A percentile compares a stretch with the other conserved stretches of the same genome.
Evolutionary conservation across 345 rosid genomes (phyloP).

Genomic region (Firmiana major): DNA sequence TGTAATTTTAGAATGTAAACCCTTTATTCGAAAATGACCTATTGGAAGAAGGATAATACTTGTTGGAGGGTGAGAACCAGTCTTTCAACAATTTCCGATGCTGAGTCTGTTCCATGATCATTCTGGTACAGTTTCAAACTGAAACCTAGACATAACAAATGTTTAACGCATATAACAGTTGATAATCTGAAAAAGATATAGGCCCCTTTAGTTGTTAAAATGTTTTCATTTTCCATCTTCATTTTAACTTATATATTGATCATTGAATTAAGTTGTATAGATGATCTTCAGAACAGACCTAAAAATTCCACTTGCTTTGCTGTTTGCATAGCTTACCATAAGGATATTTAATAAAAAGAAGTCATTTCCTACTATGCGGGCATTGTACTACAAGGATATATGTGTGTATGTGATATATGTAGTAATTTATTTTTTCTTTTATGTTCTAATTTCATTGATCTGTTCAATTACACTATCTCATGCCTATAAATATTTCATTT

Average conservation of each 20-base stretch:
- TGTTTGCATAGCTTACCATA: neutral
- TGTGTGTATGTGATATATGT: neutral
- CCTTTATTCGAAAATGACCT: neutral
- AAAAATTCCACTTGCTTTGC: neutral
- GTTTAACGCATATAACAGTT: neutral
- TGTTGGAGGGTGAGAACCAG: neutral
- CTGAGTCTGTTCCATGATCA: neutral
- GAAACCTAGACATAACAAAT: neutral
- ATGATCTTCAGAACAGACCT: neutral
- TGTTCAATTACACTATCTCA: neutral
- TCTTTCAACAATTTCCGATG: neutral
- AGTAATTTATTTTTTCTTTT: neutral
- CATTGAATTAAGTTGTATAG: neutral
- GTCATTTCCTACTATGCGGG: neutral
- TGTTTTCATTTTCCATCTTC: neutral
- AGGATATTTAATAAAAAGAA: neutral
- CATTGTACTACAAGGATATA: neutral
- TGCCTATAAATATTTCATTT: neutral
- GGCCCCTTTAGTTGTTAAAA: neutral
- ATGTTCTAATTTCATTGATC: neutral
- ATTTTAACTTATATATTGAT: neutral
- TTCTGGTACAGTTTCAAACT: neutral
- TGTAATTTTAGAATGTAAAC: neutral
- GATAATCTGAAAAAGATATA: neutral
- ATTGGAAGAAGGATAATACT: neutral